A percentile compares a stretch with the other conserved stretches of the same genome.
These are phyloP conservation scores for Lolium perenne DNA, from an alignment of 176 grass and related monocot species.

Conservation along the genomic window DNA sequence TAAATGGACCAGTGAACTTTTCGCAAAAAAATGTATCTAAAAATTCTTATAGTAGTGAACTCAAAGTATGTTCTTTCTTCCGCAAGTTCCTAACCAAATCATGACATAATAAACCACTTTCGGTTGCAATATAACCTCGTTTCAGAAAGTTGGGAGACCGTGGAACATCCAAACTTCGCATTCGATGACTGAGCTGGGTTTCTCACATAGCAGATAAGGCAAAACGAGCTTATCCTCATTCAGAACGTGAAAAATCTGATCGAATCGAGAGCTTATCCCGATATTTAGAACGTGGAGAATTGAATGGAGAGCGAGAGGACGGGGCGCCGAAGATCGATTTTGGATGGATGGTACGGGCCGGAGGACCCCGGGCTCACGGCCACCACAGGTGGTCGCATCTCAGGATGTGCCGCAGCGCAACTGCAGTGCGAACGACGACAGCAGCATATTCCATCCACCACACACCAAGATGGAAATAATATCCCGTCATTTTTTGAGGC, in stretches of 20 bases:
- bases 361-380: not conserved
- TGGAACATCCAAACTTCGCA: no score
- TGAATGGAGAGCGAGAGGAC: slow-evolving; percentile 32
- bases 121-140: no score
- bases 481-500: not conserved
- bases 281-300: slow-evolving; percentile 43
- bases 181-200: not conserved
- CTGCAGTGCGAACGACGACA: not conserved
- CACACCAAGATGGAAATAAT: not conserved
- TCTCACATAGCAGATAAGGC: slow-evolving; percentile 2
- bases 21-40: no score
- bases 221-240: slow-evolving; percentile 9
- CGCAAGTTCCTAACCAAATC: no score
- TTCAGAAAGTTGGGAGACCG: no score
- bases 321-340: not conserved
- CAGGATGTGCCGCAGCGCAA: slow-evolving; percentile 1
- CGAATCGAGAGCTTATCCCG: not conserved
- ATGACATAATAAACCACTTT: no score
- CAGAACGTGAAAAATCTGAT: not conserved
- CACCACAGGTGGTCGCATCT: slow-evolving; percentile 29
- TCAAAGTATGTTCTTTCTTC: no score
- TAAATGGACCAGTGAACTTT: no score
- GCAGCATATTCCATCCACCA: slow-evolving; percentile 15
- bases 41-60: no score
- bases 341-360: slow-evolving; percentile 30